phyloP scores from a whole-genome alignment of 2,329 filamentous ascomycete species.

The Phyllosticta citribraziliensis region DNA sequence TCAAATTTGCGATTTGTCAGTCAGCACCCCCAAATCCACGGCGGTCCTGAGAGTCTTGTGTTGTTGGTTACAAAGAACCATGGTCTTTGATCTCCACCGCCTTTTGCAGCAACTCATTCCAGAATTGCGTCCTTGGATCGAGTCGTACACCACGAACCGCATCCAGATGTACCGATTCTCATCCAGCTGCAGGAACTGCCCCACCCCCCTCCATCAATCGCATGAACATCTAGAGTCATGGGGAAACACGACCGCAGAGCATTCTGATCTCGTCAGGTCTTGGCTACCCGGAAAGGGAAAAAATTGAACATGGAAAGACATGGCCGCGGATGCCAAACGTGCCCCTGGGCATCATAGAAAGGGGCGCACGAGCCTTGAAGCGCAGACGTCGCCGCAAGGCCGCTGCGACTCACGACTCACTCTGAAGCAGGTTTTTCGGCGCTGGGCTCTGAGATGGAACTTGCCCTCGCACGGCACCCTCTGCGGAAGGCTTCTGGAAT shows the following conservation, averaged over 20 bases:
- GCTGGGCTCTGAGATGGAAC: background rate
- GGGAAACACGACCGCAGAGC: background rate
- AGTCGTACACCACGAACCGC: background rate
- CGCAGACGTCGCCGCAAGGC: background rate
- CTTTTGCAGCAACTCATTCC: background rate
- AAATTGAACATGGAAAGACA: background rate
- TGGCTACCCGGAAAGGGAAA: background rate
- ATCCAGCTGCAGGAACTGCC: background rate
- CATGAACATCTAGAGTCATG: background rate
- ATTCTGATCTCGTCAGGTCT: background rate
- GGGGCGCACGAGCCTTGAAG: background rate
- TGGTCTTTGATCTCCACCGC: background rate
- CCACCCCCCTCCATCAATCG: background rate
- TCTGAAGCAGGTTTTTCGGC: background rate
- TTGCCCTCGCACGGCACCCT: background rate
- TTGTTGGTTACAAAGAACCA: background rate
- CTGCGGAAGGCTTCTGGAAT: background rate
- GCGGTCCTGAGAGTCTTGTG: background rate
- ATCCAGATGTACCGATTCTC: background rate
- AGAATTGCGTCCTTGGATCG: background rate
- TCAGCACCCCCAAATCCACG: background rate
- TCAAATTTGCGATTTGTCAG: background rate
- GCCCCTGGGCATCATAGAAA: background rate
- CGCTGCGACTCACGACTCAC: background rate
- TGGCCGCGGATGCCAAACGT: background rate